Conservation (phyloP, 257 asterid genomes). For the Primulina eburnea region DNA sequence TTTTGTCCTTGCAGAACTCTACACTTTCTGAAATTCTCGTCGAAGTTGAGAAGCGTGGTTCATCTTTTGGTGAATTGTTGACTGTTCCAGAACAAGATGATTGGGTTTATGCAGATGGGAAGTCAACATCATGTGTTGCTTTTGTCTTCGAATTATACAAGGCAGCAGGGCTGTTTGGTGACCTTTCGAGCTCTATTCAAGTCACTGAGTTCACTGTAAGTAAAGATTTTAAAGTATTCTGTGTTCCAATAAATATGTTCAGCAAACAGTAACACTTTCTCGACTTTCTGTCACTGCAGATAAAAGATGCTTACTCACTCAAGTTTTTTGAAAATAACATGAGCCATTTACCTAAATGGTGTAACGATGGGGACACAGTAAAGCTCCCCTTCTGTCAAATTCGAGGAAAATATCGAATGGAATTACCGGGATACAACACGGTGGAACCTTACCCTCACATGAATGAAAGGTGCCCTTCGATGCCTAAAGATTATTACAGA, state of each 20-base stretch:
- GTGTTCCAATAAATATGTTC: neutral
- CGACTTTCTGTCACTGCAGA: conserved; percentile 44
- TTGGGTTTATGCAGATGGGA: conserved; percentile 84
- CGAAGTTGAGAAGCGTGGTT: conserved; percentile 82
- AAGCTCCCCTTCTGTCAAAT: conserved; percentile 89
- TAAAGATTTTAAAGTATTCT: conserved; percentile 10
- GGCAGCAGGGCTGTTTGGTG: conserved; percentile 84
- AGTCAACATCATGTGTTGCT: conserved; percentile 89
- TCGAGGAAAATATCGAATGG: conserved; percentile 73
- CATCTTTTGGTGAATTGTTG: conserved; percentile 76
- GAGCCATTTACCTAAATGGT: conserved; percentile 84
- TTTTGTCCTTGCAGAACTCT: conserved; percentile 49
- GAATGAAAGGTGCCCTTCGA: conserved; percentile 87
- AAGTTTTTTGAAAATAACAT: conserved; percentile 68
- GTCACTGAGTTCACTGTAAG: conserved; percentile 96
- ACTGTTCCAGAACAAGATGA: conserved; percentile 83
- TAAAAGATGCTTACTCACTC: conserved; percentile 80
- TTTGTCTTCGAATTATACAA: conserved; percentile 82
- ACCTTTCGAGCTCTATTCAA: conserved; percentile 64
- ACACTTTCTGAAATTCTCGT: conserved; percentile 74
- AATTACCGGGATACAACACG: conserved; percentile 72
- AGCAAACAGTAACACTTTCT: no score
- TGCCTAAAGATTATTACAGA: conserved; percentile 68
- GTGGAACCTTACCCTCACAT: conserved; percentile 71
- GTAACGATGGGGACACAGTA: conserved; percentile 77